These are phyloP conservation scores for Zymoseptoria passerinii DNA, from an alignment of 2,329 filamentous ascomycete species.

Conservation along the genomic window DNA sequence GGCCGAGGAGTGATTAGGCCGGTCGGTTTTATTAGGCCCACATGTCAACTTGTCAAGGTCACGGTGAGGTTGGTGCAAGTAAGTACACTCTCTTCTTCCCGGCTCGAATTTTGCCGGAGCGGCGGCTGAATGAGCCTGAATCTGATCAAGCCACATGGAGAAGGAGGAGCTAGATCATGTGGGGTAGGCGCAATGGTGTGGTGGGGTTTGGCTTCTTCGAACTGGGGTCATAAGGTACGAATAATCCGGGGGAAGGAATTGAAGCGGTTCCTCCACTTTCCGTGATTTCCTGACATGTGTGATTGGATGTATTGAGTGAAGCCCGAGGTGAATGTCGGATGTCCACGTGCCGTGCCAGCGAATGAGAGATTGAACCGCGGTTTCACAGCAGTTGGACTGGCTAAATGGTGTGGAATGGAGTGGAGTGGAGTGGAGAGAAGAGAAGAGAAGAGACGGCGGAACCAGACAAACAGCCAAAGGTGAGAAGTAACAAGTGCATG, in stretches of 20 bases:
- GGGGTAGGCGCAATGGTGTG: too few species aligned
- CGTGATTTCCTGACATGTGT: neutral
- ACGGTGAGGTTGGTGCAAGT: neutral
- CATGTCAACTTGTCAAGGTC: too few species aligned
- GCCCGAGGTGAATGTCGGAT: neutral
- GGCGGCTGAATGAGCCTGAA: neutral
- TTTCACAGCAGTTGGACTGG: neutral
- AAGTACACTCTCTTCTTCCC: neutral
- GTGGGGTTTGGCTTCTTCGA: too few species aligned
- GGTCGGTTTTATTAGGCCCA: neutral
- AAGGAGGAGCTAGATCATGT: too few species aligned
- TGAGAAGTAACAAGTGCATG: neutral
- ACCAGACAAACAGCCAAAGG: too few species aligned
- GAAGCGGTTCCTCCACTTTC: neutral
- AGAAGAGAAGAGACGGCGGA: neutral
- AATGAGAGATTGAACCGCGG: neutral
- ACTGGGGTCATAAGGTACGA: too few species aligned
- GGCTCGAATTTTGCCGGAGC: neutral
- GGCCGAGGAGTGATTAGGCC: neutral
- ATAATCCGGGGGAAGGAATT: neutral
- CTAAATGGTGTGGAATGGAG: too few species aligned
- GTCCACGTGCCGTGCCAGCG: neutral
- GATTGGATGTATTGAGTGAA: neutral
- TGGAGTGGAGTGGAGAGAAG: too few species aligned
- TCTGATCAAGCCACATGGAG: too few species aligned